Evolutionary conservation across 2,329 filamentous ascomycete genomes (phyloP), one percentile per base, ranked within the genome.

Genomic region (Pyrenophora graminea): DNA sequence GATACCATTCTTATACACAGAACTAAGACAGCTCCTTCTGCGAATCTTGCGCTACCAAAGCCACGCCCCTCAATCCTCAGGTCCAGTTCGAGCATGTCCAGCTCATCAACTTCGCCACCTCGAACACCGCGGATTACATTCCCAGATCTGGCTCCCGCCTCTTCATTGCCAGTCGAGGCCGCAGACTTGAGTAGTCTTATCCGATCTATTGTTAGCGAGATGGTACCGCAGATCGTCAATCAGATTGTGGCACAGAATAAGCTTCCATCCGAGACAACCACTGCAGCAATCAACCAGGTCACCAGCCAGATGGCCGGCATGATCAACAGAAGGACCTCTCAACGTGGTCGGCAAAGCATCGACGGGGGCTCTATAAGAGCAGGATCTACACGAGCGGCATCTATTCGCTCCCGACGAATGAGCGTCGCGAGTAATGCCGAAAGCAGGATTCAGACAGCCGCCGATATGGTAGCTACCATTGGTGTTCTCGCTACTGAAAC

Each of bases 161-260:
- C 40, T 15, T 31, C 54, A 10, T 13, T 44, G 19, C 17, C 49
- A 21, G 7, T 48, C 7, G 60, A 51, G 12, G 51, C 50, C 10
- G 61, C 63, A 3, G 68, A 71, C 46, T 68, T 62, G 67, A 59
- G 51, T 23, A 60, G 42, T 34, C 61, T 71, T 30, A 67, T 71
- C 21, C 59, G 66, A 3, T 65, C 63, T 2, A 71, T 71, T 38
- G 66, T 71, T 4, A 64, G 60, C 39, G 68, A 71, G 33, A 64
- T 70, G 59, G 67, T 71, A 4, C 67, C 67, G 18, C 63, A 71
- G 30, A 68, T 71, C 31, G 64, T 71, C 2, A 64, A 66, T 18
- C 67, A 69, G 37, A 59, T 71, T 2, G 50, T 70, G 7, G 45
- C 61, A 10, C 69, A 68, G 45, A 68, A 69, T 43, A 65, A 64